Base-by-base conservation (phyloP, 2,329 filamentous ascomycete species). In the Clarireedia hainanense region DNA sequence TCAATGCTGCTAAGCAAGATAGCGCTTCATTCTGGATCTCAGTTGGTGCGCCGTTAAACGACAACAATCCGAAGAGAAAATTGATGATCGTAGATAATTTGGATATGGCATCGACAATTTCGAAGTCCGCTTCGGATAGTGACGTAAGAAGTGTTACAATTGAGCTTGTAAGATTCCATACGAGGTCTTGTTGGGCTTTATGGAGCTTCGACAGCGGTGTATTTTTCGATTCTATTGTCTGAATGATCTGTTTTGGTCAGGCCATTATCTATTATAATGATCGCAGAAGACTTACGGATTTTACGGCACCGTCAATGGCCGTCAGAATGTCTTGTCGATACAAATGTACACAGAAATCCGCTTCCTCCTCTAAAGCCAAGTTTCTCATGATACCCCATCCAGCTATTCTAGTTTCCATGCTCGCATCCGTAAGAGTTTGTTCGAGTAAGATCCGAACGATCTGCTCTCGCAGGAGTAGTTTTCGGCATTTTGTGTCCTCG, bases 301-400 rank as follows among this genome's bases (percentile, higher is more conserved):
- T 74, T 50, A 76, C 71, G 14, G 81, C 81, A 66, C 79, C 77
- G 56, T 80, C 76, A 57, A 86, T 75, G 20, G 83, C 80, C 27
- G 79, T 81, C 57, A 87, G 64, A 14, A 85, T 69, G 66, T 86
- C 83, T 27, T 80, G 72, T 45, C 84, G 74, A 64, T 78, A 86
- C 56, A 88, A 68, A 62, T 87, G 83, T 20, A 87, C 72, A 60
- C 81, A 84, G 57, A 87, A 86, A 64, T 86, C 84, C 12, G 78
- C 73, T 62, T 85, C 83, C 67, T 87, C 84, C 64, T 85, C 79
- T 59, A 80, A 73, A 2, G 78, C 80, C 52, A 88, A 73, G 43
- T 81, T 76, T 60, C 78, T 76, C 52, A 88, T 71, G 60, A 86
- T 84, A 12, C 80, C 78, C 84, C 84, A 88, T n/a, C 82, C 84